These are phyloP conservation scores for Pichia sp. DNA, from an alignment of 1,139 yeast species.

Conservation along the genomic window DNA sequence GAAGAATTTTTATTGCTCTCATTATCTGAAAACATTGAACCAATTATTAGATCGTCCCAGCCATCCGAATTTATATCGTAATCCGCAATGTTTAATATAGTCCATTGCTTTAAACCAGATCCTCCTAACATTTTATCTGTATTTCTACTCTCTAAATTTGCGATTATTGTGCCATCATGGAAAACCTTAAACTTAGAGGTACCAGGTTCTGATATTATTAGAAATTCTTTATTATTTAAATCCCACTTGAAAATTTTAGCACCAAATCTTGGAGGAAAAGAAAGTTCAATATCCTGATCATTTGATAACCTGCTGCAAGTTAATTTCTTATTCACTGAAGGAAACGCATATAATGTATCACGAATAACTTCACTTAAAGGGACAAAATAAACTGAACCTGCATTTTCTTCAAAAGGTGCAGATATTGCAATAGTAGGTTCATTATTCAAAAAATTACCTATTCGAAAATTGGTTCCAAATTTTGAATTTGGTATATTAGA, in stretches of 20 bases:
- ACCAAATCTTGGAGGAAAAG: constrained; percentile 32
- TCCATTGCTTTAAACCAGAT: constrained; percentile 36
- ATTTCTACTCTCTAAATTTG: constrained; percentile 10
- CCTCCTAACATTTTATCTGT: constrained; percentile 31
- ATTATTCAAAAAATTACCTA: too few species aligned
- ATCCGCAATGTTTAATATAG: constrained; percentile 22
- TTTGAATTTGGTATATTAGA: constrained; percentile 31
- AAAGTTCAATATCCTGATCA: too few species aligned
- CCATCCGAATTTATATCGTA: constrained; percentile 35
- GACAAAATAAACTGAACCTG: constrained; percentile 39
- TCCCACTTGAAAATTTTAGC: constrained; percentile 23
- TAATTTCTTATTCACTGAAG: too few species aligned
- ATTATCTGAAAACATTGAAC: constrained; percentile 39
- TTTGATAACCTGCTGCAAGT: too few species aligned
- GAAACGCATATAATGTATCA: too few species aligned
- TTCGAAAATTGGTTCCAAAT: too few species aligned
- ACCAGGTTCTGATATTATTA: constrained; percentile 35
- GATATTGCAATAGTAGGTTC: constrained; percentile 40
- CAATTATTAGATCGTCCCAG: constrained; percentile 37
- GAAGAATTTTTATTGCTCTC: constrained; percentile 17
- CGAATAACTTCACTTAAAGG: constrained; percentile 24
- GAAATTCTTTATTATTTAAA: constrained; percentile 24
- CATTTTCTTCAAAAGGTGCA: constrained; percentile 39
- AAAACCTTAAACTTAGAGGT: constrained; percentile 24
- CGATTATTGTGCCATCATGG: constrained; percentile 13